Conservation (phyloP, 805 yeast genomes). For the Starmerella scarabaei region DNA sequence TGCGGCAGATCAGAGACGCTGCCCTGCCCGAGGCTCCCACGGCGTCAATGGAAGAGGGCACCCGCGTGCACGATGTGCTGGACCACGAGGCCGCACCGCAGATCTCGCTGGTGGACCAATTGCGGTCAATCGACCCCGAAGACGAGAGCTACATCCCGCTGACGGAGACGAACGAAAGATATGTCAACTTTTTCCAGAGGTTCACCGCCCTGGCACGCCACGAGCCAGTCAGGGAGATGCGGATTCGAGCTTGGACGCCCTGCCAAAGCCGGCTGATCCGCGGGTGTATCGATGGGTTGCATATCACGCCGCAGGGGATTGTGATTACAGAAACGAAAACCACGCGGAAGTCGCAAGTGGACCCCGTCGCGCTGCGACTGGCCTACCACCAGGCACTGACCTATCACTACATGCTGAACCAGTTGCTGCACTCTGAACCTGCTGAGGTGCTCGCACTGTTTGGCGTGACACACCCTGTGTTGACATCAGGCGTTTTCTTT, state of each 20-base stretch:
- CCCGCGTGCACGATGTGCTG: slow-evolving; percentile 7
- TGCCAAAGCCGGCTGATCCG: slow-evolving; percentile 16
- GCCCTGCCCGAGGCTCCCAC: slow-evolving; percentile 1
- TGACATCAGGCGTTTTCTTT: background rate
- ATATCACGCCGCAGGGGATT: slow-evolving; percentile 4
- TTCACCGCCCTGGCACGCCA: slow-evolving; percentile 11
- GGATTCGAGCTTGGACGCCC: slow-evolving; percentile 21
- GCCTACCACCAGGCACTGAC: slow-evolving; percentile 28
- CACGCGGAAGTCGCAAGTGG: slow-evolving; percentile 1
- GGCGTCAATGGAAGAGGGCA: slow-evolving; percentile 7
- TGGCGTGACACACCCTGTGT: background rate
- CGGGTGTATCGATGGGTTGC: slow-evolving; percentile 24
- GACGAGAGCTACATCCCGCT: background rate
- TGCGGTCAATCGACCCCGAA: background rate
- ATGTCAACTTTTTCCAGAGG: slow-evolving; percentile 18
- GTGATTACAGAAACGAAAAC: slow-evolving; percentile 26
- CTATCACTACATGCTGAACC: slow-evolving; percentile 20
- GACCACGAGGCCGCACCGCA: background rate
- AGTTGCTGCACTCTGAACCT: slow-evolving; percentile 2
- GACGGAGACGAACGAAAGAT: background rate
- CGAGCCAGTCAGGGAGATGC: slow-evolving; percentile 22
- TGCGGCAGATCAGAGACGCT: slow-evolving; percentile 7
- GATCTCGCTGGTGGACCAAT: background rate
- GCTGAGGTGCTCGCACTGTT: background rate
- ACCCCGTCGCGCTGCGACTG: slow-evolving; percentile 17